Base-by-base conservation (phyloP, 345 rosid genomes). In the Odontarrhena argentea region DNA sequence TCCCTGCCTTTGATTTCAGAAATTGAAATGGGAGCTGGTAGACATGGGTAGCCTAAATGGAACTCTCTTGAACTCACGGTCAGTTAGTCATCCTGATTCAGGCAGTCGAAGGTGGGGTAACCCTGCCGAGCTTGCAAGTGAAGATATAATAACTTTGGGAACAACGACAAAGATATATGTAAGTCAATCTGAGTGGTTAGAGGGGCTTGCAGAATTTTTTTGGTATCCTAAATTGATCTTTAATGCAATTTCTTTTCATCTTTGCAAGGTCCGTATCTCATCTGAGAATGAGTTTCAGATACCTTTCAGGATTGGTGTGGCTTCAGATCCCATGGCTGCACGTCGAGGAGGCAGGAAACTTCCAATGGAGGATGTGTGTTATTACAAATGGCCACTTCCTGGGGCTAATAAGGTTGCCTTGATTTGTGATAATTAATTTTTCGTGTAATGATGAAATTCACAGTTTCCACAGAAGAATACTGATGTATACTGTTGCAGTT, bases 31-130 rank as follows among this genome's bases (percentile, higher is more conserved):
- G 99, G 99, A 95, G 83, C 82, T 95, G 70, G 76, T 87, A 43
- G 99, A 95, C 81, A 80, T 86, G 92, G 99, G 99, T 68, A 91
- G 99, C 82, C 77, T 95, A 68, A 95, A 95, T 72, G 97, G 97
- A 73, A 95, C 99, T n/a, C 84, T 86, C 12, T 62, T 91, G 82
- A 95, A 95, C 76, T 85, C 89, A 59, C 82, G 47, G 64, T 69
- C 87, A 44, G 76, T 95, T 43, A 79, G 77, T 64, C 86, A 89
- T 75, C 84, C 81, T 48, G 82, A 86, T 77, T 42, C 81, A 81
- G 85, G 84, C 72, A 87, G 81, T 65, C 85, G 99, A 71, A 86
- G 68, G 15, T 81, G 96, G 91, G 88, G 99, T 71, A 55, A 79
- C 47, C 96, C 96, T 8, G 55, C 74, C 61, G 96, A 83, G 81